phyloP scores from a whole-genome alignment of 345 rosid species.

The Euphorbia peplus region DNA sequence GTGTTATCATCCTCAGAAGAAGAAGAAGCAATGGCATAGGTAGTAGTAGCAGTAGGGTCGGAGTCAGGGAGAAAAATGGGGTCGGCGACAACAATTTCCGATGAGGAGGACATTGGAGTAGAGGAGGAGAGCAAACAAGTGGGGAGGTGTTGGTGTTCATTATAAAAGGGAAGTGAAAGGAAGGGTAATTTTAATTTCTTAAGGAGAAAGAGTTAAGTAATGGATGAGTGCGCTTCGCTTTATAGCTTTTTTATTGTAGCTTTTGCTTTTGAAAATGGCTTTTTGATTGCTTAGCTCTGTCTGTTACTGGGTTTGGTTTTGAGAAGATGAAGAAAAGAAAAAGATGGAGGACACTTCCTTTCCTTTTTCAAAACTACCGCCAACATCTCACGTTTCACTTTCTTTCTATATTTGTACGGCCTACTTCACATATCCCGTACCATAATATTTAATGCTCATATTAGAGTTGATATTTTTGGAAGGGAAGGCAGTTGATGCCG shows the following conservation, averaged over 20 bases:
- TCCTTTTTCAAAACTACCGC: background rate
- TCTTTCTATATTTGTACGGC: too few species aligned
- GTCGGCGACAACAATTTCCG: constrained; percentile 68
- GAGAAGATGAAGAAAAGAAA: background rate
- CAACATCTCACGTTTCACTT: background rate
- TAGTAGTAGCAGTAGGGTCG: background rate
- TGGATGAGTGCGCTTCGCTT: background rate
- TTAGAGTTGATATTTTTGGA: too few species aligned
- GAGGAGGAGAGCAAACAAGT: constrained; percentile 13
- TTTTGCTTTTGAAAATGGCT: constrained; percentile 20
- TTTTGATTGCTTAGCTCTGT: constrained; percentile 1
- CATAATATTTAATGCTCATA: too few species aligned
- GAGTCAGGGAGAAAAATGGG: constrained; percentile 31
- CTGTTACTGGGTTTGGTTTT: background rate
- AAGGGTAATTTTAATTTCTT: too few species aligned
- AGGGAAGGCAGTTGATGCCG: too few species aligned
- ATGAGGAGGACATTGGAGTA: constrained; percentile 34
- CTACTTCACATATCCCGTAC: too few species aligned
- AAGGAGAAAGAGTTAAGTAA: constrained; percentile 6
- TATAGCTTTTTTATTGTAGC: constrained; percentile 11
- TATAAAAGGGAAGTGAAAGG: background rate
- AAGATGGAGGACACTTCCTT: background rate
- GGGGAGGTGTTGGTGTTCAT: constrained; percentile 19
- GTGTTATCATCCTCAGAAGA: constrained; percentile 22
- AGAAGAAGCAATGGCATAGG: constrained; percentile 24